Base-by-base conservation (phyloP, 768 basidiomycete genomes). In the Mycena vitilis region DNA sequence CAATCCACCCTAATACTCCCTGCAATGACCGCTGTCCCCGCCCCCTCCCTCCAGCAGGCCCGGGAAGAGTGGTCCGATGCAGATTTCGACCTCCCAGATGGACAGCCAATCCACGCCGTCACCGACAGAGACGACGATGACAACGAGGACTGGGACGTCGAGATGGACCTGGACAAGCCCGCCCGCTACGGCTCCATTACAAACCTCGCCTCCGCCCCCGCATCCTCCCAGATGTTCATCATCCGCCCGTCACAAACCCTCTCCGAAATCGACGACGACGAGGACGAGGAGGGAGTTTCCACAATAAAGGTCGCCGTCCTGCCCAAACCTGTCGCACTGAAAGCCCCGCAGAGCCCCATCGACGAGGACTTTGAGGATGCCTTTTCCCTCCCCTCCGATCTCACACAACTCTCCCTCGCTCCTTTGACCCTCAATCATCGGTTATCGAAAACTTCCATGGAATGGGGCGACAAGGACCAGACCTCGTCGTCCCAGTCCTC, bases 31-130 rank as follows among this genome's bases (percentile, higher is more conserved):
- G 81, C 90, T 58, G 82, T 89, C 47, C 88, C 87, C 44, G 87
- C 90, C 7, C 90, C 89, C 15, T 80, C 86, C 53, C 81, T 85
- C 69, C 79, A 82, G 48, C 74, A 84, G 45, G 78, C 85, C 63
- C 86, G 87, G 70, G 93, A 95, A 80, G 92, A 94, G 82, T 95
- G 94, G 93, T 85, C 88, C 51, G 94, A 95, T 78, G 91, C 91
- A 69, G 94, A 95, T 80, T 95, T 95, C 76, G 94, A 94, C 77
- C 82, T 95, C 23, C 90, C 91, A 62, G 94, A 95, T 55, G 93
- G 88, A 49, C 87, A 87, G 55, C 83, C 88, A 56, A 86, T 93
- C 59, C 88, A 90, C 72, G 79, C 90, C 44, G 85, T 84, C 30
- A 86, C 86, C 23, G 90, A 91, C 83, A 91, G 85, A 80, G 88